A percentile compares a stretch with the other conserved stretches of the same genome.
These are phyloP conservation scores for Neurospora sp. DNA, from an alignment of 495 filamentous ascomycete species.

Conservation along the genomic window DNA sequence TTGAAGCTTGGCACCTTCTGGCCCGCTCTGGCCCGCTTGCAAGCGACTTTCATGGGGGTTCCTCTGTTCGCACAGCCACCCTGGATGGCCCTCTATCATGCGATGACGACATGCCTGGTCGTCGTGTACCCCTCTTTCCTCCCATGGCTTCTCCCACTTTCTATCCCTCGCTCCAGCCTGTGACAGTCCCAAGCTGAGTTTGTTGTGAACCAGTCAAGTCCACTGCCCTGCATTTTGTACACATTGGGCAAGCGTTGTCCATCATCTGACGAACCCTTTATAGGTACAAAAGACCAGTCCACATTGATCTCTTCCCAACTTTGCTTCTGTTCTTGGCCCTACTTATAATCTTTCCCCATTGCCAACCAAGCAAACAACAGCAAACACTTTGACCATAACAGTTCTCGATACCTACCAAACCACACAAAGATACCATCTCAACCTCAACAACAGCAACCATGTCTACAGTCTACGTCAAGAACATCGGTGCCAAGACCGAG, in stretches of 20 bases:
- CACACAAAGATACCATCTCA: constrained; percentile 5
- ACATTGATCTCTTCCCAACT: not conserved
- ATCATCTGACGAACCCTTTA: not conserved
- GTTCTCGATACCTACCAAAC: constrained; percentile 2
- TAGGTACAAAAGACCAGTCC: not conserved
- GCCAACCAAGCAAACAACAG: not conserved
- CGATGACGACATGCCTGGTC: constrained; percentile 22
- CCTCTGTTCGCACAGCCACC: constrained; percentile 10
- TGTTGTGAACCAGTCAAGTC: not conserved
- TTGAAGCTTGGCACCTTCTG: not conserved
- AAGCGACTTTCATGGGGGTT: not conserved
- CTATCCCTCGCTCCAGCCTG: constrained; percentile 1
- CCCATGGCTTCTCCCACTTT: not conserved
- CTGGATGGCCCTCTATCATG: constrained; percentile 6
- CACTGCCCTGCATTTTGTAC: not conserved
- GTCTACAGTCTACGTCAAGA: constrained; percentile 50
- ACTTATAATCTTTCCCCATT: not conserved
- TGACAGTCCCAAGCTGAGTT: not conserved
- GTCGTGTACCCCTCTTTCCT: constrained; percentile 3
- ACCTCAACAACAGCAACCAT: constrained; percentile 9
- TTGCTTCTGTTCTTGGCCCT: not conserved
- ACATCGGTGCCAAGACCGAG: constrained; percentile 67
- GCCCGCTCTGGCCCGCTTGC: not conserved
- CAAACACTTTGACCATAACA: not conserved
- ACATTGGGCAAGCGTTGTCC: not conserved